A percentile compares a stretch with the other conserved stretches of the same genome.
phyloP scores from a whole-genome alignment of 75 land plant species.

The Ceratopteris richardii region DNA sequence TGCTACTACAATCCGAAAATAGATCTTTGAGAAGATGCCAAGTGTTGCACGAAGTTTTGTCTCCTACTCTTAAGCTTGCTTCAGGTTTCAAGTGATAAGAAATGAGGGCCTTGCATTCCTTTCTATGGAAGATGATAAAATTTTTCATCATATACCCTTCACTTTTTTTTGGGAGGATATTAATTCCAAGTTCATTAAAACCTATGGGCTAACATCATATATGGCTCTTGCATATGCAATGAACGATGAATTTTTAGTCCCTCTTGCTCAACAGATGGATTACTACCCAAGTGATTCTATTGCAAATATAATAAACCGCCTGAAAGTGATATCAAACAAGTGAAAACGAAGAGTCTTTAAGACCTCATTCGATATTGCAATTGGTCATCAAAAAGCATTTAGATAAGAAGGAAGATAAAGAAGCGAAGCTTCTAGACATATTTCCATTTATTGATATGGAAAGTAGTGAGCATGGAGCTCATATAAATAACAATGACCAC shows the following conservation, averaged over 20 bases:
- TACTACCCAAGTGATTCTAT: neutral
- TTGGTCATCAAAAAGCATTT: too few relatives aligned
- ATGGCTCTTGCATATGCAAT: conserved; percentile 4
- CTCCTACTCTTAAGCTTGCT: conserved; percentile 68
- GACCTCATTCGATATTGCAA: too few relatives aligned
- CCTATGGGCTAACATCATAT: neutral
- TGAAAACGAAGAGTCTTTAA: too few relatives aligned
- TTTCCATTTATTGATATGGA: too few relatives aligned
- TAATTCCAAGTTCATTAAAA: neutral
- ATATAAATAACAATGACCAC: too few relatives aligned
- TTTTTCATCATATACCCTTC: conserved; percentile 38
- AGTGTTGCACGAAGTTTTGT: conserved; percentile 32
- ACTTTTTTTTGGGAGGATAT: neutral
- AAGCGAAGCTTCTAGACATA: too few relatives aligned
- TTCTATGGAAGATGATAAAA: conserved; percentile 77
- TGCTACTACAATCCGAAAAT: conserved; percentile 63
- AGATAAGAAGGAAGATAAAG: too few relatives aligned
- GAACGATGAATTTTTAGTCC: neutral
- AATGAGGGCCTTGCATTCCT: conserved; percentile 63
- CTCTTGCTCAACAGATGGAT: conserved; percentile 1
- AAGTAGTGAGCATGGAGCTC: too few relatives aligned
- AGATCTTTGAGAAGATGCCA: conserved; percentile 76
- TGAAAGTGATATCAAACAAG: conserved; percentile 2
- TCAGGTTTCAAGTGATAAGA: conserved; percentile 65
- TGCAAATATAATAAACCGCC: neutral